Conservation (phyloP, 192 early-diverging fungal species). For the Coemansia sp. region DNA sequence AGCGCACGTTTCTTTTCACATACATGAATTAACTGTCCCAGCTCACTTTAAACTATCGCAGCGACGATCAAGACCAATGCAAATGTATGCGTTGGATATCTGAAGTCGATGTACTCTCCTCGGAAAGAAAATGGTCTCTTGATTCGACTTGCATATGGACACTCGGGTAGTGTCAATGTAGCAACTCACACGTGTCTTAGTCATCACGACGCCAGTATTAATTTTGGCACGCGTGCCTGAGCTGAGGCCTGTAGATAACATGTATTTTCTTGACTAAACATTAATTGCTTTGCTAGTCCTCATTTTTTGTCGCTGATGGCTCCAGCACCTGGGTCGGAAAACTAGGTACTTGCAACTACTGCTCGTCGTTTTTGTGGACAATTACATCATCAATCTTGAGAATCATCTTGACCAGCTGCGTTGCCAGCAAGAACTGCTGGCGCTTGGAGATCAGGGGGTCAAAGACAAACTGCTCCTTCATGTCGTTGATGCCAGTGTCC, state of each 20-base stretch:
- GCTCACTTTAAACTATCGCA: too few relatives aligned
- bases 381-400: slow-evolving; percentile 95
- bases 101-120: neutral
- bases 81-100: neutral
- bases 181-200: neutral
- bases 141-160: neutral
- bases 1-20: slow-evolving; percentile 2
- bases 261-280: neutral
- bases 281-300: neutral
- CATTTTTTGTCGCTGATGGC: neutral
- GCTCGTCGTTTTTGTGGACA: slow-evolving; percentile 46
- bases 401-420: slow-evolving; percentile 99
- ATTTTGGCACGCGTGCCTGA: neutral
- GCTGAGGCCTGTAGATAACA: neutral
- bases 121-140: neutral
- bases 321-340: neutral
- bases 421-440: slow-evolving; percentile 96
- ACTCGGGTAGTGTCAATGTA: neutral
- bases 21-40: neutral
- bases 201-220: neutral
- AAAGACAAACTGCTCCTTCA: slow-evolving; percentile 97
- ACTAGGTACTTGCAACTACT: neutral
- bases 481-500: slow-evolving; percentile 89
- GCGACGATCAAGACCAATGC: too few relatives aligned
- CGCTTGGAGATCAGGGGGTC: slow-evolving; percentile 99